Evolutionary conservation across 371 early-diverging fungal species (phyloP), one percentile per base, ranked within the genome.

Genomic region (Lichtheimia corymbifera): DNA sequence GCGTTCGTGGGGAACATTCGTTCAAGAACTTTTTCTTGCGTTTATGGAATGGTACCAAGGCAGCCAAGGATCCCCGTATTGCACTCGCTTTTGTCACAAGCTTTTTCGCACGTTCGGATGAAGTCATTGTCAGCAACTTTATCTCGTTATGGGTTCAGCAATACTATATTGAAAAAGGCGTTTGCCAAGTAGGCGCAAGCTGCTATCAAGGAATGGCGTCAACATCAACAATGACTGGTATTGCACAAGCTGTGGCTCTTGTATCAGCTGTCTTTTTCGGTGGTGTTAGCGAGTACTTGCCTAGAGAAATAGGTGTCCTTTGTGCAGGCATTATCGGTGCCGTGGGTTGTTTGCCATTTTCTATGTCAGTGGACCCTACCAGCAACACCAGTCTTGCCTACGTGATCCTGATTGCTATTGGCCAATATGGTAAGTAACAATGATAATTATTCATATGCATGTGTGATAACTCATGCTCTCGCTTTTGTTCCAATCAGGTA

Each of bases 91-190:
- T 83, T 61, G 60, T 72, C 5, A 75, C 85, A 3, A 83, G 85
- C 55, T 87, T 86, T 62, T 84, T 85, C 64, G 86, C 93, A 4
- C 85, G 94, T 56, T 91, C 88, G 0, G 92, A 91, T 66, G 87
- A 91, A 22, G 82, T 91, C 28, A 83, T 89, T 27, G 74, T 94
- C 44, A 81, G 92, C 4, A 73, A 87, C 9, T 93, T 87, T 62
- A 65, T 94, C n/a, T 83, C 88, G 5, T 74, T 91, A 5, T 94
- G 92, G 92, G 79, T 91, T 1, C 76, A 83, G 41, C 74, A 84
- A 56, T 79, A 86, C 63, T 89, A 83, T 59, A 66, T 86, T 57
- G 83, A 82, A 12, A 25, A 50, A 5, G 88, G 87, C 0, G 74
- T 66, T 42, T 91, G 92, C 55, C 54, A 41, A 22, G 70, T 61